Evolutionary conservation across 257 asterid genomes (phyloP).

Genomic region (Solanum habrochaites): DNA sequence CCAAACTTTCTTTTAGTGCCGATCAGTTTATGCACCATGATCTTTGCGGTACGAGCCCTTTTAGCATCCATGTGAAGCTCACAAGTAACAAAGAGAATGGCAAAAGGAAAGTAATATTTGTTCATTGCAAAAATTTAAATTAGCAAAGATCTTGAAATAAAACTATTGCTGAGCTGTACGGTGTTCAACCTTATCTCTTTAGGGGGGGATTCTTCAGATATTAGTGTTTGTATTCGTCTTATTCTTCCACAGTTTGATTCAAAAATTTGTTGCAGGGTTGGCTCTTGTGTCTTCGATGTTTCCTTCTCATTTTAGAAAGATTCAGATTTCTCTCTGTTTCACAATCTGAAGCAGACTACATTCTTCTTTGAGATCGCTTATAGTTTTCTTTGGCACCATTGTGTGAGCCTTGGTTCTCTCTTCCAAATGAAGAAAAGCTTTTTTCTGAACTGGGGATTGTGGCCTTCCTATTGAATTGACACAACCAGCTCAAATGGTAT

Average conservation of each 20-base stretch:
- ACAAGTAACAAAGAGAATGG: neutral
- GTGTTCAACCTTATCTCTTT: neutral
- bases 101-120: neutral
- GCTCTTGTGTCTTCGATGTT: conserved; percentile 1
- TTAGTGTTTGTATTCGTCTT: neutral
- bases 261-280: conserved; percentile 3
- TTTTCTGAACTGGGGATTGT: conserved; percentile 5
- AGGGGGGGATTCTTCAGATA: neutral
- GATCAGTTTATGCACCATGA: conserved; percentile 31
- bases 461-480: neutral
- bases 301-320: conserved; percentile 7
- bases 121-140: neutral
- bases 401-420: neutral
- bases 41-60: conserved; percentile 1
- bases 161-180: neutral
- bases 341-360: neutral
- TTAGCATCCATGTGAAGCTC: conserved; percentile 1
- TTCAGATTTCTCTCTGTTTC: neutral
- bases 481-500: neutral
- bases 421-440: neutral
- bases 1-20: conserved; percentile 37
- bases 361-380: neutral
- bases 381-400: neutral
- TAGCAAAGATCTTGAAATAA: neutral
- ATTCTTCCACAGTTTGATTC: neutral